These are phyloP conservation scores for Gastrolobium bilobum DNA, from an alignment of 306 rosid genomes.

Conservation along the genomic window DNA sequence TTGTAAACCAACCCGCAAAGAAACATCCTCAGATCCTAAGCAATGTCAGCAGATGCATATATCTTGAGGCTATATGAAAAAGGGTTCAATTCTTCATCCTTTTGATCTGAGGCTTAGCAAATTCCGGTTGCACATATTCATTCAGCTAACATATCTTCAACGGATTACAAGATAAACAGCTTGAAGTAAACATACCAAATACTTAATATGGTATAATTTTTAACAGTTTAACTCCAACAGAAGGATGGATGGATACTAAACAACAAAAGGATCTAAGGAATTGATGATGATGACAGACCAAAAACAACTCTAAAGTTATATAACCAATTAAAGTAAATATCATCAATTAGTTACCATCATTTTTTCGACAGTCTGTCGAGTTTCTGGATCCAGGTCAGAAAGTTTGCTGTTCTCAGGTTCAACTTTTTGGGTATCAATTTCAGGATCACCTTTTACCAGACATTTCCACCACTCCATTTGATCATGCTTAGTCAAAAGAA, in stretches of 20 bases:
- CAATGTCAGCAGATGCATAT: neutral
- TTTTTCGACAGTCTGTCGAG: constrained; percentile 88
- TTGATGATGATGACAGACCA: neutral
- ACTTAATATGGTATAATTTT: neutral
- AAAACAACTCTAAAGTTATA: constrained; percentile 1
- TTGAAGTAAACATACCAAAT: neutral
- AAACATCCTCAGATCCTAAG: neutral
- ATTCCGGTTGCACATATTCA: constrained; percentile 36
- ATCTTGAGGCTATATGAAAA: neutral
- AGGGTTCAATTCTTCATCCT: neutral
- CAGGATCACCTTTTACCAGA: constrained; percentile 91
- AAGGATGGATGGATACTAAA: neutral
- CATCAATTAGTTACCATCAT: constrained; percentile 77
- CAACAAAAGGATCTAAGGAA: neutral
- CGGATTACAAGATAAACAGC: neutral
- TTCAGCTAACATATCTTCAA: neutral
- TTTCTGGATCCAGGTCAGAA: constrained; percentile 89
- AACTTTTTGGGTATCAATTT: constrained; percentile 87
- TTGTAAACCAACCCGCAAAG: constrained; percentile 11
- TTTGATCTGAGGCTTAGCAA: neutral
- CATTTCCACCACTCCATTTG: constrained; percentile 99
- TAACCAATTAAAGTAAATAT: neutral
- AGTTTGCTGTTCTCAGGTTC: constrained; percentile 95
- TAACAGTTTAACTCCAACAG: neutral
- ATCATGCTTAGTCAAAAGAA: constrained; percentile 93